Evolutionary conservation across 768 basidiomycete genomes (phyloP).

Genomic region (Rubroboletus satanas): DNA sequence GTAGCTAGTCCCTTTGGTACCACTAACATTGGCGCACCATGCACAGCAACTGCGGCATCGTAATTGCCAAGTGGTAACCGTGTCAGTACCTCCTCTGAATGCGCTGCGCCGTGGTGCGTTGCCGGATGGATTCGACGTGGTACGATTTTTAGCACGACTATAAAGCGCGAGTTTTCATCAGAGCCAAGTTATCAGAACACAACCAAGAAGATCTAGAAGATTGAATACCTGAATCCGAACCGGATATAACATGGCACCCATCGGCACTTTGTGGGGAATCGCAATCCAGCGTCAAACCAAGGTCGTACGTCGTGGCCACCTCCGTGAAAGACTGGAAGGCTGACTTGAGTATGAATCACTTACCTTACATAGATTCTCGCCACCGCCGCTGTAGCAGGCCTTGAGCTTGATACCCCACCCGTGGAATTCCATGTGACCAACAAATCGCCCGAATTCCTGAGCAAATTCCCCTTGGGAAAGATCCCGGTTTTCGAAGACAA

Average conservation of each 20-base stretch:
- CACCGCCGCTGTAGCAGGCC: constrained; percentile 20
- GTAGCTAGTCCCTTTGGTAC: not conserved
- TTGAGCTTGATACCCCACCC: constrained; percentile 23
- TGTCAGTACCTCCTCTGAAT: not conserved
- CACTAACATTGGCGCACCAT: not conserved
- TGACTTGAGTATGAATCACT: not conserved
- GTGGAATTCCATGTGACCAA: constrained; percentile 26
- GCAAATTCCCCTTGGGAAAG: constrained; percentile 30
- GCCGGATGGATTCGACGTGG: not conserved
- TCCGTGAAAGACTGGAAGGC: too few relatives aligned
- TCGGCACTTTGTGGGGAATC: constrained; percentile 27
- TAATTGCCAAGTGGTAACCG: not conserved
- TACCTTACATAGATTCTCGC: constrained; percentile 20
- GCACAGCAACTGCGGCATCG: not conserved
- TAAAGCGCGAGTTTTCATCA: constrained; percentile 4
- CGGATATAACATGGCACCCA: constrained; percentile 19
- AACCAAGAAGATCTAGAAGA: not conserved
- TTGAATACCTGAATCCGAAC: not conserved
- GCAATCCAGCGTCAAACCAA: constrained; percentile 25
- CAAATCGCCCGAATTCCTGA: constrained; percentile 25
- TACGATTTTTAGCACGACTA: not conserved
- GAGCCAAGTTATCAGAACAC: not conserved
- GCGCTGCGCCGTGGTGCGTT: not conserved
- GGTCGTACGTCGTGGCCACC: constrained; percentile 19
- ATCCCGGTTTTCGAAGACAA: constrained; percentile 25